These are phyloP conservation scores for Megacollybia marginata DNA, from an alignment of 768 basidiomycete species.

Conservation along the genomic window DNA sequence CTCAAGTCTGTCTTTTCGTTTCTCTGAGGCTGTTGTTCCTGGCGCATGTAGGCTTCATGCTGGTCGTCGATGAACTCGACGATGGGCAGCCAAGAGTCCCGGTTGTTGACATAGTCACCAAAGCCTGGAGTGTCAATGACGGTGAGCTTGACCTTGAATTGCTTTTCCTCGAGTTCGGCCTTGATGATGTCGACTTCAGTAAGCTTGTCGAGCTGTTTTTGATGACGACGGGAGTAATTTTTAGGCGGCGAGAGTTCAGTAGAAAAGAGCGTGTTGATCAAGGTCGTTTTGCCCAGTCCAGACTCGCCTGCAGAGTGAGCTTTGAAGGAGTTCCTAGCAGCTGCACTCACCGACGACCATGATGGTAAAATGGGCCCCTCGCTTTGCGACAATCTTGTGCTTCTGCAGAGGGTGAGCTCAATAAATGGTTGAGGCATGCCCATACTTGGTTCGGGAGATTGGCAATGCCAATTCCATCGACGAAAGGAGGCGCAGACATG, in stretches of 20 bases:
- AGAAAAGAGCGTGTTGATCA: slow-evolving; percentile 98
- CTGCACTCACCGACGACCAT: slow-evolving; percentile 89
- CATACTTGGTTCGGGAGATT: slow-evolving; percentile 97
- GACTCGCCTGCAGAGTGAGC: slow-evolving; percentile 66
- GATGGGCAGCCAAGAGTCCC: slow-evolving; percentile 96
- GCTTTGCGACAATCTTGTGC: slow-evolving; percentile 99
- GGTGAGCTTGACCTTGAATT: slow-evolving; percentile 98
- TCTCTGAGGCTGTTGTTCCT: slow-evolving; percentile 98
- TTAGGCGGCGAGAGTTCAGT: slow-evolving; percentile 90
- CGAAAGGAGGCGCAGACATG: slow-evolving; percentile 39
- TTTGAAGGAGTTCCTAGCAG: slow-evolving; percentile 2
- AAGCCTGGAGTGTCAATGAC: slow-evolving; percentile 99
- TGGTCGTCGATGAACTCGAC: slow-evolving; percentile 98
- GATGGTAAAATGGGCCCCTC: slow-evolving; percentile 94
- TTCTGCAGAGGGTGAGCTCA: slow-evolving; percentile 42
- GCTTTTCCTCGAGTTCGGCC: slow-evolving; percentile 97
- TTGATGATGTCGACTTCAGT: slow-evolving; percentile 99
- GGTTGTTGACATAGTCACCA: slow-evolving; percentile 99
- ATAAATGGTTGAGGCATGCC: slow-evolving; percentile 2
- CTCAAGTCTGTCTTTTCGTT: slow-evolving; percentile 90
- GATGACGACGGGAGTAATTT: slow-evolving; percentile 83
- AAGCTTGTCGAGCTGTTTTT: slow-evolving; percentile 97
- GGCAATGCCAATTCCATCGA: slow-evolving; percentile 87
- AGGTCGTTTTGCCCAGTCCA: slow-evolving; percentile 92
- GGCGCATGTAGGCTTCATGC: slow-evolving; percentile 92